Evolutionary conservation across 495 filamentous ascomycete genomes (phyloP).

Genomic region (Aspergillus baeticus): DNA sequence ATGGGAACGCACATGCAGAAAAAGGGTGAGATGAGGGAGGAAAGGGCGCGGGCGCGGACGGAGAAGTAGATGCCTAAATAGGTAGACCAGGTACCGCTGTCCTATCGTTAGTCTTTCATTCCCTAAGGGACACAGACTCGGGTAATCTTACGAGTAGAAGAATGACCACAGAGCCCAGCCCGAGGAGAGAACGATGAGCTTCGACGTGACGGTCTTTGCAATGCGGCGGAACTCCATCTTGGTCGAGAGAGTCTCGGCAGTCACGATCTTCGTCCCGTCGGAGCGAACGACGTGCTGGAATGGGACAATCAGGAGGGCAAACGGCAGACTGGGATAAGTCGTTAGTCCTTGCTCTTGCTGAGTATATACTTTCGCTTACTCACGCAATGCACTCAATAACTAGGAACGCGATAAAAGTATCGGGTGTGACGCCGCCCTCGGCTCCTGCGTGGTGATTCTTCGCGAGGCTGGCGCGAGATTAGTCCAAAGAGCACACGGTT

Average conservation of each 20-base stretch:
- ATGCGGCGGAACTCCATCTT: slow-evolving; percentile 27
- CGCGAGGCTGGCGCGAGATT: slow-evolving; percentile 16
- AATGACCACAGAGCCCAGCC: slow-evolving; percentile 33
- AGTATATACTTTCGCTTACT: slow-evolving; percentile 10
- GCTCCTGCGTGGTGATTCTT: slow-evolving; percentile 26
- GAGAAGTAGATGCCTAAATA: slow-evolving; percentile 32
- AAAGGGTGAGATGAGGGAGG: slow-evolving; percentile 31
- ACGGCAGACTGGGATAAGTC: slow-evolving; percentile 22
- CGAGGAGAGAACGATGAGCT: slow-evolving; percentile 26
- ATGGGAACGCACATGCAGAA: slow-evolving; percentile 31
- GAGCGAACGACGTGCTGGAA: slow-evolving; percentile 30
- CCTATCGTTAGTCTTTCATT: not conserved
- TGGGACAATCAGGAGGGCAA: slow-evolving; percentile 26
- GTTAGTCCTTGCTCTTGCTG: not conserved
- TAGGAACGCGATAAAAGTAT: slow-evolving; percentile 31
- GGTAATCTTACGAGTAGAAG: slow-evolving; percentile 25
- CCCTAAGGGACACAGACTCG: slow-evolving; percentile 1
- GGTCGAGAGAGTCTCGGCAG: slow-evolving; percentile 26
- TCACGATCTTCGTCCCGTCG: slow-evolving; percentile 28
- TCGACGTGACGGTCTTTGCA: slow-evolving; percentile 28
- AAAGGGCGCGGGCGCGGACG: slow-evolving; percentile 29
- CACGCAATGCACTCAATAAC: slow-evolving; percentile 33
- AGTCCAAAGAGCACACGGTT: not conserved
- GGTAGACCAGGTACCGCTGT: slow-evolving; percentile 28
- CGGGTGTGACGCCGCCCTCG: slow-evolving; percentile 24